phyloP scores from a whole-genome alignment of 2,329 filamentous ascomycete species.

The Curvularia eragrostidis region DNA sequence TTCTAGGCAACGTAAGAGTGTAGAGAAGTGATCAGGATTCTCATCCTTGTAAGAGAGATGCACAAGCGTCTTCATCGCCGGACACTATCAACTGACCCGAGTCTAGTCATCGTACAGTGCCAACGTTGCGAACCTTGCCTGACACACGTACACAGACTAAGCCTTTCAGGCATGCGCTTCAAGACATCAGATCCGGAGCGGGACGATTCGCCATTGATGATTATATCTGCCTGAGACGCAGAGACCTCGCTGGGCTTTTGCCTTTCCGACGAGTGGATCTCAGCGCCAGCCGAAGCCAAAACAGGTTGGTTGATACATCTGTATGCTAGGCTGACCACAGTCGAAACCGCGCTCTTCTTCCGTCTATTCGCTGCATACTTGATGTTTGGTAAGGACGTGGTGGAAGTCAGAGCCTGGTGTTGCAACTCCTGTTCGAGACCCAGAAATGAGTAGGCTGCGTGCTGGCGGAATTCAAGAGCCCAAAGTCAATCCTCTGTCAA shows the following conservation, averaged over 20 bases:
- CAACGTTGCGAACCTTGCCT: constrained; percentile 38
- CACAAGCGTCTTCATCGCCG: constrained; percentile 56
- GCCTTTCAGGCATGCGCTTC: constrained; percentile 19
- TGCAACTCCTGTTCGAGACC: constrained; percentile 39
- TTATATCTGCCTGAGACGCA: constrained; percentile 41
- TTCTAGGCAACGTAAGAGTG: constrained; percentile 45
- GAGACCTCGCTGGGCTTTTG: constrained; percentile 62
- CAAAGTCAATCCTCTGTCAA: constrained; percentile 59
- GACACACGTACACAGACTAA: constrained; percentile 25
- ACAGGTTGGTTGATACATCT: constrained; percentile 46
- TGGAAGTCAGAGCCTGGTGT: constrained; percentile 46
- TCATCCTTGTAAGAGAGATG: constrained; percentile 55
- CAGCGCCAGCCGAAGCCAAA: constrained; percentile 38
- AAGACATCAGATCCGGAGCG: constrained; percentile 46
- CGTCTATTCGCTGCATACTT: constrained; percentile 36
- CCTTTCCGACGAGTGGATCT: constrained; percentile 67
- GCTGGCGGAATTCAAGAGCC: constrained; percentile 51
- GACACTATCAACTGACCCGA: constrained; percentile 11
- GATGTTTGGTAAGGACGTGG: constrained; percentile 36
- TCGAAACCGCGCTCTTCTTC: constrained; percentile 50
- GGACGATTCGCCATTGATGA: constrained; percentile 45
- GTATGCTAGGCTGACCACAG: constrained; percentile 53
- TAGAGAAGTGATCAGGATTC: constrained; percentile 52
- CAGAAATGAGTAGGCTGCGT: constrained; percentile 17
- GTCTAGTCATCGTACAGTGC: constrained; percentile 24